phyloP scores from a whole-genome alignment of 2,329 filamentous ascomycete species.

The Fusarium sp. region DNA sequence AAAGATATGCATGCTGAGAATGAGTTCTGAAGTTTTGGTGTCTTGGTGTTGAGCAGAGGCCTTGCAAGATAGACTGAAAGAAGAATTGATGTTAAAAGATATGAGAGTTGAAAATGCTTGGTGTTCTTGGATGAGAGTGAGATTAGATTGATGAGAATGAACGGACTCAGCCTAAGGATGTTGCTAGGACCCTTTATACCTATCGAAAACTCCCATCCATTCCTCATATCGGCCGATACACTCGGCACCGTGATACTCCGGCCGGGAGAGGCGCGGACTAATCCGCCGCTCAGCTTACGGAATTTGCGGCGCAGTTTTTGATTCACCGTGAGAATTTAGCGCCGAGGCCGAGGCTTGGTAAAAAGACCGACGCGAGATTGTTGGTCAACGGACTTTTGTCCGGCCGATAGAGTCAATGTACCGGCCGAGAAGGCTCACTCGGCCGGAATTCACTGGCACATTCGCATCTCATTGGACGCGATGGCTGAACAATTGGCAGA shows the following conservation, averaged over 20 bases:
- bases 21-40: background rate
- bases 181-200: slow-evolving; percentile 41
- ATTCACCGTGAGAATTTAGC: slow-evolving; percentile 1
- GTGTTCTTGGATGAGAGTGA: too few relatives aligned
- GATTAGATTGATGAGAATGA: background rate
- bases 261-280: background rate
- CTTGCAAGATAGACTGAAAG: too few relatives aligned
- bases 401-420: background rate
- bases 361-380: background rate
- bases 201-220: too few relatives aligned
- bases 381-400: background rate
- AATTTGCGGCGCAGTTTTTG: slow-evolving; percentile 3
- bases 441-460: too few relatives aligned
- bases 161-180: too few relatives aligned
- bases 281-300: background rate
- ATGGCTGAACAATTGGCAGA: too few relatives aligned
- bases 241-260: background rate
- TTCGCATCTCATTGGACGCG: too few relatives aligned
- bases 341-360: background rate
- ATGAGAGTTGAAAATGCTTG: too few relatives aligned
- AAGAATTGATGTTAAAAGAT: too few relatives aligned
- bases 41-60: background rate
- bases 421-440: too few relatives aligned
- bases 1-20: slow-evolving; percentile 32
- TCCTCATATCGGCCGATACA: slow-evolving; percentile 23